phyloP scores from a whole-genome alignment of 2,329 filamentous ascomycete genomes.

The Aspergillus cejpii region DNA sequence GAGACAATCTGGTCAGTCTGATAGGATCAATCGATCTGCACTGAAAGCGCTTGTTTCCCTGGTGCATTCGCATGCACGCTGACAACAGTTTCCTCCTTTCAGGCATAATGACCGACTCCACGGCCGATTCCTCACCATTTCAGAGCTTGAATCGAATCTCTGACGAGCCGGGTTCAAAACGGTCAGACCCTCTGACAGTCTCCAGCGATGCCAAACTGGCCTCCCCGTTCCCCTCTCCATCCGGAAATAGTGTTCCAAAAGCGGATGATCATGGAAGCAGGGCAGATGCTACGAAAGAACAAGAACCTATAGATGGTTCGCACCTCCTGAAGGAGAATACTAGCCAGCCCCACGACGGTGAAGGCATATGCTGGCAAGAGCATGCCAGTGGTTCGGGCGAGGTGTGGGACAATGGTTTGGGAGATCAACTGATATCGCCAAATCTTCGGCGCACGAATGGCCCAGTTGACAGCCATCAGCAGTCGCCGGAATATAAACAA shows the following conservation, averaged over 20 bases:
- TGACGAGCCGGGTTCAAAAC: conserved; percentile 16
- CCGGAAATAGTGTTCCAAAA: conserved; percentile 17
- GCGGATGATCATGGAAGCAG: conserved; percentile 14
- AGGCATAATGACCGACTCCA: conserved; percentile 22
- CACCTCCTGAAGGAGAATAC: conserved; percentile 6
- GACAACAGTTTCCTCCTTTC: conserved; percentile 4
- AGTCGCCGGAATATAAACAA: conserved; percentile 18
- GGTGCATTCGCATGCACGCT: not conserved
- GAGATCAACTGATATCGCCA: conserved; percentile 19
- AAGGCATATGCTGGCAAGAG: conserved; percentile 8
- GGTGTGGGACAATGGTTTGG: conserved; percentile 14
- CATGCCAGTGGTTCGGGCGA: conserved; percentile 7
- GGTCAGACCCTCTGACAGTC: conserved; percentile 15
- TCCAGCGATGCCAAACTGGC: conserved; percentile 20
- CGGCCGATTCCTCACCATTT: conserved; percentile 15
- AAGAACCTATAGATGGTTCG: conserved; percentile 1
- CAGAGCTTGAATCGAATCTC: conserved; percentile 15
- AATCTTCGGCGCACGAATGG: conserved; percentile 23
- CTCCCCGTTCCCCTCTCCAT: conserved; percentile 27
- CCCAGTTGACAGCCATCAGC: conserved; percentile 19
- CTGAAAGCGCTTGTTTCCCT: conserved; percentile 10
- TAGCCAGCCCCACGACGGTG: conserved; percentile 4
- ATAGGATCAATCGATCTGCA: conserved; percentile 15
- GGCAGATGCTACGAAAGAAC: conserved; percentile 12
- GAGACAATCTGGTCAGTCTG: conserved; percentile 3